These are phyloP conservation scores for Vinca minor DNA, from an alignment of 257 asterid genomes.

Conservation along the genomic window DNA sequence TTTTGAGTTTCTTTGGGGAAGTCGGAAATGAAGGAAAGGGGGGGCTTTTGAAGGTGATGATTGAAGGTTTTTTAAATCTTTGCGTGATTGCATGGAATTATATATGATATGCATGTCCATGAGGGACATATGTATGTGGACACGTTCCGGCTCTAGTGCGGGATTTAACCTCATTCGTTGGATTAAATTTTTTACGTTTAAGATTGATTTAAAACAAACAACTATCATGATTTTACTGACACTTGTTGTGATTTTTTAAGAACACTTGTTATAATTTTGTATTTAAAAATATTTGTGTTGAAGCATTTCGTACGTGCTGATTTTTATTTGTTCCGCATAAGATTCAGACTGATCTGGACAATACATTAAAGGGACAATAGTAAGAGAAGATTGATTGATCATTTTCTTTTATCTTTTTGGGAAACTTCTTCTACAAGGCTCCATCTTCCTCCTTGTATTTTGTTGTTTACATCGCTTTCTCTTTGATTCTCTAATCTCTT, in stretches of 20 bases:
- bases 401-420: slow-evolving; percentile 19
- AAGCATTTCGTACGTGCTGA: no score
- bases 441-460: slow-evolving; percentile 19
- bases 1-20: background rate
- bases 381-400: slow-evolving; percentile 34
- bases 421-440: slow-evolving; percentile 45
- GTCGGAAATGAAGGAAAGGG: slow-evolving; percentile 16
- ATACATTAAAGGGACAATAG: slow-evolving; percentile 20
- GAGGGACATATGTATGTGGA: slow-evolving; percentile 23
- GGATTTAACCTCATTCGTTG: no score
- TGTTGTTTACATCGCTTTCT: slow-evolving; percentile 26
- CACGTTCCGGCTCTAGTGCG: no score
- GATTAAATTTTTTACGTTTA: no score
- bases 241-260: no score
- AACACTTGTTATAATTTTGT: no score
- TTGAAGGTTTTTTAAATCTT: slow-evolving; percentile 33
- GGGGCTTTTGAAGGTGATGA: slow-evolving; percentile 39
- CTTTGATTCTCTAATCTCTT: slow-evolving; percentile 29
- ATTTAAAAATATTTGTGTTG: no score
- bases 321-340: no score
- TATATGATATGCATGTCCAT: no score
- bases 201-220: no score
- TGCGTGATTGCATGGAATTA: slow-evolving; percentile 25
- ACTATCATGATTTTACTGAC: no score
- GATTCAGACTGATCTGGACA: no score